Conservation (phyloP, 345 rosid genomes). For the Brassica rapa region DNA sequence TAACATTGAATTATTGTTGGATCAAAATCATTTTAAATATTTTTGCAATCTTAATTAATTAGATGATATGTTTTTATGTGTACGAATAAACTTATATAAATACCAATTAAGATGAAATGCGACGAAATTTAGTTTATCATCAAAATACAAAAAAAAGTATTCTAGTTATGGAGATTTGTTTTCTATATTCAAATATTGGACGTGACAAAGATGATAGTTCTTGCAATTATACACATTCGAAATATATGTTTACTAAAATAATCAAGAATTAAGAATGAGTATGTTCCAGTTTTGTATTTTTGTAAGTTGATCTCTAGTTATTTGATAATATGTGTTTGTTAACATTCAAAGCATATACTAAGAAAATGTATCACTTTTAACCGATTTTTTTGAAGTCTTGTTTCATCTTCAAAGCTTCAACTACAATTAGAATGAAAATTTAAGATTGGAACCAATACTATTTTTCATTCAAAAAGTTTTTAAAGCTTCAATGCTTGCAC, state of each 20-base stretch:
- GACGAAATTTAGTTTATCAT: not conserved
- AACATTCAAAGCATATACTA: not conserved
- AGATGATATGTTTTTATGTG: not conserved
- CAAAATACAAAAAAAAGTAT: not conserved
- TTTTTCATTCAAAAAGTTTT: not conserved
- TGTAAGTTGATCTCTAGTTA: not conserved
- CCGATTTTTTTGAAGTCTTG: not conserved
- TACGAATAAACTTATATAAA: not conserved
- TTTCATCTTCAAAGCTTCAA: not conserved
- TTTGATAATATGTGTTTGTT: not conserved
- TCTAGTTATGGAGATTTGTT: not conserved
- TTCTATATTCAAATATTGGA: not conserved
- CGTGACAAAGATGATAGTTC: not conserved
- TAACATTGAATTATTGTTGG: slow-evolving; percentile 20
- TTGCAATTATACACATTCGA: not conserved
- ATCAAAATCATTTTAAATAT: slow-evolving; percentile 17
- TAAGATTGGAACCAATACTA: not conserved
- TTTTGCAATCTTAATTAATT: slow-evolving; percentile 1
- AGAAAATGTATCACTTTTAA: not conserved
- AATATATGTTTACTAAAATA: not conserved
- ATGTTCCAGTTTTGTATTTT: not conserved
- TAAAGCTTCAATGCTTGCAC: not conserved
- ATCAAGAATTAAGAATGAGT: not conserved
- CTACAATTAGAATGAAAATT: not conserved
- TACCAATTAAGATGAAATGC: not conserved